Evolutionary conservation across 805 yeast genomes (phyloP).

Genomic region (Candida oleophila): DNA sequence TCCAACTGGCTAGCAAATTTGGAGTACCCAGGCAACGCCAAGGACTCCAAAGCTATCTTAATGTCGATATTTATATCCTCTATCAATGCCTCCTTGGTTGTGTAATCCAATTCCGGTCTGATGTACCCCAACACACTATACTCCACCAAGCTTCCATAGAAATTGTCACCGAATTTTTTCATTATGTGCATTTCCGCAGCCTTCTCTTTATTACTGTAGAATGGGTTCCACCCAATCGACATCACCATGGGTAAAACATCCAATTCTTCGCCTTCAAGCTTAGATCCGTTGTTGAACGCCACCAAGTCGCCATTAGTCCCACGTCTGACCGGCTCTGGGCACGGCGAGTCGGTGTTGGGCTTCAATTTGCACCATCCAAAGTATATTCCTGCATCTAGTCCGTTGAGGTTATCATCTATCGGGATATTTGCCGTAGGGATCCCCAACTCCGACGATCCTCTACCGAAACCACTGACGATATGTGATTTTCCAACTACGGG

Average conservation of each 20-base stretch:
- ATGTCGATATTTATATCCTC: conserved; percentile 83
- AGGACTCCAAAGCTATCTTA: conserved; percentile 54
- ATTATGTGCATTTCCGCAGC: conserved; percentile 87
- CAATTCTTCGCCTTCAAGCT: conserved; percentile 42
- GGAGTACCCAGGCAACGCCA: conserved; percentile 24
- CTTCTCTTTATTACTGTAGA: conserved; percentile 72
- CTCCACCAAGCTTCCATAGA: conserved; percentile 79
- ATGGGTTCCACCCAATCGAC: conserved; percentile 96
- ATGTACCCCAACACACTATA: conserved; percentile 82
- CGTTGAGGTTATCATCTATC: conserved; percentile 44
- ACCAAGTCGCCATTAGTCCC: conserved; percentile 24
- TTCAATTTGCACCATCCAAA: conserved; percentile 67
- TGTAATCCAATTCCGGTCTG: conserved; percentile 86
- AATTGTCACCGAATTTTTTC: conserved; percentile 63
- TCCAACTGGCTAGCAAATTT: conserved; percentile 3
- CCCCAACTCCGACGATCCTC: conserved; percentile 92
- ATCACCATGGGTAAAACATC: conserved; percentile 80
- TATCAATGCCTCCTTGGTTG: conserved; percentile 79
- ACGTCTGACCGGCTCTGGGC: conserved; percentile 8
- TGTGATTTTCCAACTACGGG: conserved; percentile 43
- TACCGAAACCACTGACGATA: conserved; percentile 83
- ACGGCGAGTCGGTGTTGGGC: conserved; percentile 16
- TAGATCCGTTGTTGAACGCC: conserved; percentile 60
- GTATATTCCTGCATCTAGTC: conserved; percentile 76
- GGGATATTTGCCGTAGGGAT: conserved; percentile 94